These are phyloP conservation scores for Calonectria naviculata DNA, from an alignment of 2,329 filamentous ascomycete species.

Conservation along the genomic window DNA sequence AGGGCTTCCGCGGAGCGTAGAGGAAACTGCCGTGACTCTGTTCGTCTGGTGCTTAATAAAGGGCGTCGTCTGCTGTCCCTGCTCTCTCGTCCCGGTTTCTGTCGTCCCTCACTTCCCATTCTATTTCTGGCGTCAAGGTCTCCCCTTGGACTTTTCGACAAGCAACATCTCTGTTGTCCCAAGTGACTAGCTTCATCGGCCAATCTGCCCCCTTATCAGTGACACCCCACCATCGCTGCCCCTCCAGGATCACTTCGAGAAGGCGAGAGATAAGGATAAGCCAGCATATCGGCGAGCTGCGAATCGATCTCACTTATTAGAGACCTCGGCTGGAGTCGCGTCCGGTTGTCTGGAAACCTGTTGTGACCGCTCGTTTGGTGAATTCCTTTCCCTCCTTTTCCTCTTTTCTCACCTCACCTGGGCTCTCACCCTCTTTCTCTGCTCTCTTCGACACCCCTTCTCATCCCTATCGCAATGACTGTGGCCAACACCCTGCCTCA, in stretches of 20 bases:
- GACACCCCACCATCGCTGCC: conserved; percentile 35
- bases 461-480: conserved; percentile 44
- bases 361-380: background rate
- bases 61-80: background rate
- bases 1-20: background rate
- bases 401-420: conserved; percentile 9
- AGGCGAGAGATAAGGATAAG: conserved; percentile 37
- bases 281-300: conserved; percentile 11
- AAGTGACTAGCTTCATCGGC: conserved; percentile 11
- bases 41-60: background rate
- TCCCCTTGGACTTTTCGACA: background rate
- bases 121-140: background rate
- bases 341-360: conserved; percentile 19
- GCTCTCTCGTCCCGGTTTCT: background rate
- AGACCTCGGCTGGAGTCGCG: conserved; percentile 3
- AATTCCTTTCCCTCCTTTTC: background rate
- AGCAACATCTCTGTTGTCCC: conserved; percentile 11
- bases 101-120: background rate
- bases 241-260: conserved; percentile 14
- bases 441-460: background rate
- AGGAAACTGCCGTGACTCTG: background rate
- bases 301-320: background rate
- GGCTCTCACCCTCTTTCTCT: conserved; percentile 14
- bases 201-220: conserved; percentile 34
- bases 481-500: conserved; percentile 33